phyloP scores from a whole-genome alignment of 1,284 basidiomycete species.

The Heterobasidion parviporum region DNA sequence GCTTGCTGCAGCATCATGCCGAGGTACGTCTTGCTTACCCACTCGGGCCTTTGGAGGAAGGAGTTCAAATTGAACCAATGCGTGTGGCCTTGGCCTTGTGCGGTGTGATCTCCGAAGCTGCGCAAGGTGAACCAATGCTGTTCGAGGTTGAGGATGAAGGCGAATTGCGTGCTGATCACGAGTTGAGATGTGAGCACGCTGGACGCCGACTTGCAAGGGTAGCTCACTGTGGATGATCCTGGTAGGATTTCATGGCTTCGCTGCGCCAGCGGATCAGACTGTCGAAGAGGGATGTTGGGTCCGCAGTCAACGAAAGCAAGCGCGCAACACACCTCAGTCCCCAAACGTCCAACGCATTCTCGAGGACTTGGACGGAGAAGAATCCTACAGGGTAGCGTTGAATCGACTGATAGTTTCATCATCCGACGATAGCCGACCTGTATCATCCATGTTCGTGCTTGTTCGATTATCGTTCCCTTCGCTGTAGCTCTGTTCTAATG shows the following conservation, averaged over 20 bases:
- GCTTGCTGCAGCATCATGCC: slow-evolving; percentile 84
- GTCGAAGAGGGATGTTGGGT: background rate
- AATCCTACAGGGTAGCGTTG: slow-evolving; percentile 45
- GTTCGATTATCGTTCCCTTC: slow-evolving; percentile 27
- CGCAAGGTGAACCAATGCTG: slow-evolving; percentile 89
- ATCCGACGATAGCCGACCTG: slow-evolving; percentile 35
- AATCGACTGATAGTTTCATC: background rate
- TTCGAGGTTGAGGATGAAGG: slow-evolving; percentile 82
- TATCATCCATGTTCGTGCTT: slow-evolving; percentile 86
- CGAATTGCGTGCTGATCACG: slow-evolving; percentile 62
- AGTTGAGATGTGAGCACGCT: slow-evolving; percentile 6
- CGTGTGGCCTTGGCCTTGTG: slow-evolving; percentile 35
- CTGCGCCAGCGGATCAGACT: slow-evolving; percentile 79
- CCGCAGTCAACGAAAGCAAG: background rate
- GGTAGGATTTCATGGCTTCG: slow-evolving; percentile 72
- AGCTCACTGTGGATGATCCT: slow-evolving; percentile 71
- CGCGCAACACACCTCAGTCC: slow-evolving; percentile 53
- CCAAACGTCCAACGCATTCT: slow-evolving; percentile 78
- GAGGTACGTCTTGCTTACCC: slow-evolving; percentile 79
- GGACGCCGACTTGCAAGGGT: background rate
- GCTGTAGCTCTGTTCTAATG: slow-evolving; percentile 32
- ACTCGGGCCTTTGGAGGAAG: slow-evolving; percentile 62
- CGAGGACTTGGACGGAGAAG: slow-evolving; percentile 80
- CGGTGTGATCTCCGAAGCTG: slow-evolving; percentile 55
- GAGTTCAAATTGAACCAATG: slow-evolving; percentile 95